Base-by-base conservation (phyloP, 305 asterid genomes). In the Solanum chacoense region DNA sequence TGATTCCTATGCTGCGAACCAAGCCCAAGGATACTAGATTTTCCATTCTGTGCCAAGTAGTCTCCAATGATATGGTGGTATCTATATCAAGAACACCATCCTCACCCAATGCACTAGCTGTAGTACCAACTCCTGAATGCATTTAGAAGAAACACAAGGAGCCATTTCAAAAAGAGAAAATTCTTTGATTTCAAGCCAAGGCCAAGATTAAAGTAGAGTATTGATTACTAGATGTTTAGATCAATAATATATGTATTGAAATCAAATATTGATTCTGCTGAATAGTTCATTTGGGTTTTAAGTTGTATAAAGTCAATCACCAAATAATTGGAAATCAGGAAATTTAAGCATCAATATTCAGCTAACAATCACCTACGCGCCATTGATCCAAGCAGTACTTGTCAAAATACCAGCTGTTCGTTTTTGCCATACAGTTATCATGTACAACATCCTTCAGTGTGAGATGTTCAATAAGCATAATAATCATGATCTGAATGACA, bases 21-120 rank as follows among this genome's bases (percentile, higher is more conserved):
- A 95, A 92, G 76, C 96, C 98, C 90, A 88, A 45, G 84, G 95
- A 90, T 84, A 93, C 96, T 8, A 95, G 81, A 84, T 93, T 92
- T 89, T 95, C 98, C 98, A 95, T 95, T 11, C 93, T 92, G 88
- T 91, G 95, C 98, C 96, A 95, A n/a, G 95, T 93, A 87, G 94
- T 89, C 91, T 95, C 98, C 89, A 95, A 89, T 34, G 98, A 88
- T 87, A 93, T 87, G 26, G 94, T 93, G 77, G 94, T 95, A 90
- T 94, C 95, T 45, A 95, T 93, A 90, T 95, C 98, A 89, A 95
- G 89, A 84, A 95, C 91, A 80, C 94, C 93, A 91, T 95, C 98
- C 35, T 93, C 95, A 29, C 93, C 98, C 69, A 93, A 29, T 22
- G 95, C 95, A 91, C 98, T 95, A 12, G 87, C 83, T 20, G 95